Percentiles rank a stretch among this genome's conserved stretches.
phyloP scores from a whole-genome alignment of 1,139 yeast species.

The Lodderomyces theae region DNA sequence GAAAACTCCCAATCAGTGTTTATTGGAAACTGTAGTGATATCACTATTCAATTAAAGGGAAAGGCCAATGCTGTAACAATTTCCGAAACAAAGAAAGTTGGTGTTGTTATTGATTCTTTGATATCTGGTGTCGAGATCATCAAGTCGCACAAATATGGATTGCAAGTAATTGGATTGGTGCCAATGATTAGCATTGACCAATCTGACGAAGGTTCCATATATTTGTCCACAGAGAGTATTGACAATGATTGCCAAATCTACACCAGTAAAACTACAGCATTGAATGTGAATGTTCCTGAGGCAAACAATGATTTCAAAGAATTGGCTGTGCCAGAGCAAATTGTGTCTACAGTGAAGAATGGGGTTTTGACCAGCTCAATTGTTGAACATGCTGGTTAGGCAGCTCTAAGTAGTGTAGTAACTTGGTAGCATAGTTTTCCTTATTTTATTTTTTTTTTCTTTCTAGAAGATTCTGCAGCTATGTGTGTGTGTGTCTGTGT shows the following conservation, averaged over 20 bases:
- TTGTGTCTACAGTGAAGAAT: slow-evolving; percentile 54
- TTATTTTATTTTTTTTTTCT: not conserved
- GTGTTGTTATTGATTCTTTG: slow-evolving; percentile 77
- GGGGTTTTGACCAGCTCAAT: slow-evolving; percentile 45
- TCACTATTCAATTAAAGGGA: slow-evolving; percentile 81
- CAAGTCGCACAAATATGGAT: slow-evolving; percentile 75
- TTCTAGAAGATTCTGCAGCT: not conserved
- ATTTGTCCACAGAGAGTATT: slow-evolving; percentile 68
- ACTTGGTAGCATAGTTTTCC: not conserved
- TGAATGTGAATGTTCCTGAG: slow-evolving; percentile 77
- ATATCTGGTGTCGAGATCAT: slow-evolving; percentile 88
- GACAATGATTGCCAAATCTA: slow-evolving; percentile 63
- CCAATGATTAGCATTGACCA: slow-evolving; percentile 88
- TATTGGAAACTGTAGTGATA: slow-evolving; percentile 74
- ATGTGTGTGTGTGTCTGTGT: not conserved
- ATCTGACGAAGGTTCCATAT: slow-evolving; percentile 80
- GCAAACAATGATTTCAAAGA: slow-evolving; percentile 61
- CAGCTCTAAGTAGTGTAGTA: too few relatives aligned
- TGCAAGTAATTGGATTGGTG: slow-evolving; percentile 76
- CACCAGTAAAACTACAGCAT: slow-evolving; percentile 79
- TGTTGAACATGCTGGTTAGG: slow-evolving; percentile 47
- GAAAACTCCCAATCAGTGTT: slow-evolving; percentile 86
- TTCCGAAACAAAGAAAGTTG: slow-evolving; percentile 68
- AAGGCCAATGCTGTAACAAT: slow-evolving; percentile 87
- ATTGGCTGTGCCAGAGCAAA: slow-evolving; percentile 83